Percentiles rank a stretch among this genome's conserved stretches.
Conservation (phyloP, 108 stramenopile species). For the Stephanodiscus minutulus region DNA sequence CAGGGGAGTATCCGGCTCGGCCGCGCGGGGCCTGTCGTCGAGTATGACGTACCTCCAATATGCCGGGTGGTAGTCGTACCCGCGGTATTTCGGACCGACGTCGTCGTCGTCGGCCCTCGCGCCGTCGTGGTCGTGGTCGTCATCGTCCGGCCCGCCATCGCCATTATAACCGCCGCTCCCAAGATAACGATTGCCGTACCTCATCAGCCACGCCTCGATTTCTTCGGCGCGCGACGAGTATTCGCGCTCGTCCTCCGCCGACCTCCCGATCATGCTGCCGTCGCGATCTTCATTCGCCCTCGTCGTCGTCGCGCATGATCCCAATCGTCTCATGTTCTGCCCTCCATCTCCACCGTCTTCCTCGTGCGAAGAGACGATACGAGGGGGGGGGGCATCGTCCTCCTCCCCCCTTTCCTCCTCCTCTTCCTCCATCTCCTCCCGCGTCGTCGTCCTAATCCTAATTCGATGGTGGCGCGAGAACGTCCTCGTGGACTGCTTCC, state of each 20-base stretch:
- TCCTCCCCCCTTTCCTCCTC: not conserved
- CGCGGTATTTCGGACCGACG: not conserved
- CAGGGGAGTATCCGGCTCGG: conserved; percentile 37
- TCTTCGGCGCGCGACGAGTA: conserved; percentile 50
- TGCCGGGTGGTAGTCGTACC: conserved; percentile 30
- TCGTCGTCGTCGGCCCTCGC: not conserved
- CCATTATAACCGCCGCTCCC: conserved; percentile 10
- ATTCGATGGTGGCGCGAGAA: conserved; percentile 33
- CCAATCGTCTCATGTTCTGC: too few species aligned
- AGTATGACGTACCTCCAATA: conserved; percentile 47
- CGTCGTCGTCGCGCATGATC: not conserved
- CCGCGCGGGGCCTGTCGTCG: conserved; percentile 46
- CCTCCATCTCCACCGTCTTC: too few species aligned
- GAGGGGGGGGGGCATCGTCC: too few species aligned
- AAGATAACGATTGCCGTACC: conserved; percentile 34
- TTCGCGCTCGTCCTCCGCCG: conserved; percentile 39
- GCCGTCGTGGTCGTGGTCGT: not conserved
- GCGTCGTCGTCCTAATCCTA: not conserved
- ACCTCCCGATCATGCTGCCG: conserved; percentile 24
- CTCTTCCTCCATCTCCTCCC: not conserved
- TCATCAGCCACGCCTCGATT: conserved; percentile 50
- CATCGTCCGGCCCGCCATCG: not conserved
- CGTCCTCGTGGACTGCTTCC: conserved; percentile 40
- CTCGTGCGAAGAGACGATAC: too few species aligned
- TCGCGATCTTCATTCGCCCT: not conserved